A percentile compares a stretch with the other conserved stretches of the same genome.
Conservation (phyloP, 2,329 filamentous ascomycete genomes). For the Cryphonectria carpinicola region DNA sequence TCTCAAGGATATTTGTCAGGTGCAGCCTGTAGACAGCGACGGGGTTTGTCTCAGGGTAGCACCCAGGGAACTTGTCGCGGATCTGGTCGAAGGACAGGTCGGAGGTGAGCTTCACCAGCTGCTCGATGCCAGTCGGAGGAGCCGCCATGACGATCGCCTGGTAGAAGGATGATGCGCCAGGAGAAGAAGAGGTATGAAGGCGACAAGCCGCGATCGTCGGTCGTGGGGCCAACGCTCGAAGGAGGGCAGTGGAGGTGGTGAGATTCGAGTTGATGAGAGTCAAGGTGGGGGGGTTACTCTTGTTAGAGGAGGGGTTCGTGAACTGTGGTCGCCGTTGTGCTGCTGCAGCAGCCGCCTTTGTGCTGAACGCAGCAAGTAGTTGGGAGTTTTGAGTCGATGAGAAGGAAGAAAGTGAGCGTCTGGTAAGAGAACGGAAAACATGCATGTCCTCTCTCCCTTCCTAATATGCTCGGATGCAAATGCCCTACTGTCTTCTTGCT, state of each 20-base stretch:
- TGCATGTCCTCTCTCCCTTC: constrained; percentile 26
- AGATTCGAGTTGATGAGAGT: constrained; percentile 11
- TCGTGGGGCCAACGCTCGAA: constrained; percentile 13
- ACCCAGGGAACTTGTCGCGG: constrained; percentile 54
- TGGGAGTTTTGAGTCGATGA: neutral
- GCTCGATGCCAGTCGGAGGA: constrained; percentile 35
- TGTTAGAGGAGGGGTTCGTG: constrained; percentile 24
- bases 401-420: constrained; percentile 9
- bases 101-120: constrained; percentile 41
- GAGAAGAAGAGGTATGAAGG: constrained; percentile 8
- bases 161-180: constrained; percentile 23
- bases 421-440: constrained; percentile 18
- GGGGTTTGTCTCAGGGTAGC: constrained; percentile 72
- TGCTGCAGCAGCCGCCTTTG: constrained; percentile 10
- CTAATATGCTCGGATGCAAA: constrained; percentile 1
- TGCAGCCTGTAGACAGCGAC: constrained; percentile 80
- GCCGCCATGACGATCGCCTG: constrained; percentile 24
- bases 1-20: constrained; percentile 69
- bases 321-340: constrained; percentile 10
- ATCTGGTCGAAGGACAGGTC: constrained; percentile 42
- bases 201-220: neutral
- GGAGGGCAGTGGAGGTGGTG: neutral
- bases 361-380: neutral
- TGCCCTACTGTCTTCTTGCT: neutral
- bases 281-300: constrained; percentile 26